Percentiles rank a stretch among this genome's conserved stretches.
These are phyloP conservation scores for Pisolithus marmoratus DNA, from an alignment of 768 basidiomycete genomes.

Conservation along the genomic window DNA sequence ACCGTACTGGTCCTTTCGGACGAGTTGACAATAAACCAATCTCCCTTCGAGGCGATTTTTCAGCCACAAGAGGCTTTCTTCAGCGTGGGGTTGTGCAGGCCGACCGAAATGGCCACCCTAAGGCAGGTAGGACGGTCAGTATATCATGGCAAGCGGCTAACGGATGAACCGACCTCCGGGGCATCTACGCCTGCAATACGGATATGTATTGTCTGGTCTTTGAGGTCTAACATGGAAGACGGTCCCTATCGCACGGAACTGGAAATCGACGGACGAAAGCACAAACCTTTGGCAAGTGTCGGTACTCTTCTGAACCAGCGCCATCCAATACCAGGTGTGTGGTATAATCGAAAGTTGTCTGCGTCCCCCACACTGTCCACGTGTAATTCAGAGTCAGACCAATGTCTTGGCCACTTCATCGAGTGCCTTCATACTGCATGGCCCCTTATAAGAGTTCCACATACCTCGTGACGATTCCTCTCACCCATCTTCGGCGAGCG, in stretches of 20 bases:
- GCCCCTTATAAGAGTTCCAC: conserved; percentile 13
- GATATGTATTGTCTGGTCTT: conserved; percentile 78
- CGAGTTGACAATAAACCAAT: conserved; percentile 63
- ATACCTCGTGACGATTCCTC: conserved; percentile 75
- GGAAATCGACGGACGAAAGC: background rate
- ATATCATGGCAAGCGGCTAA: background rate
- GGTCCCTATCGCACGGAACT: background rate
- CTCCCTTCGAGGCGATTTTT: conserved; percentile 50
- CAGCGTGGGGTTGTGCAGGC: conserved; percentile 64
- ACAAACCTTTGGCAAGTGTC: conserved; percentile 45
- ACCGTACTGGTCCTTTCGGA: conserved; percentile 76
- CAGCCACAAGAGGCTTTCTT: conserved; percentile 75
- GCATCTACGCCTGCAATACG: conserved; percentile 91
- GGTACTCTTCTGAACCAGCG: conserved; percentile 64
- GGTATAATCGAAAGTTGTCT: conserved; percentile 83
- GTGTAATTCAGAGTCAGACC: background rate
- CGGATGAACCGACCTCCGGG: conserved; percentile 58
- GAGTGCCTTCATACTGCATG: background rate
- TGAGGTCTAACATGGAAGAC: conserved; percentile 46
- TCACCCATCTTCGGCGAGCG: conserved; percentile 53
- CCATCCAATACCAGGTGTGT: conserved; percentile 77
- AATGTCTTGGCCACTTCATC: background rate
- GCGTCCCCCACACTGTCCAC: conserved; percentile 68
- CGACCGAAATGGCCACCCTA: conserved; percentile 84
- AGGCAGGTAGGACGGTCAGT: background rate